Evolutionary conservation across 2,329 filamentous ascomycete genomes (phyloP), one percentile per base, ranked within the genome.

Genomic region (Botrytis elliptica): DNA sequence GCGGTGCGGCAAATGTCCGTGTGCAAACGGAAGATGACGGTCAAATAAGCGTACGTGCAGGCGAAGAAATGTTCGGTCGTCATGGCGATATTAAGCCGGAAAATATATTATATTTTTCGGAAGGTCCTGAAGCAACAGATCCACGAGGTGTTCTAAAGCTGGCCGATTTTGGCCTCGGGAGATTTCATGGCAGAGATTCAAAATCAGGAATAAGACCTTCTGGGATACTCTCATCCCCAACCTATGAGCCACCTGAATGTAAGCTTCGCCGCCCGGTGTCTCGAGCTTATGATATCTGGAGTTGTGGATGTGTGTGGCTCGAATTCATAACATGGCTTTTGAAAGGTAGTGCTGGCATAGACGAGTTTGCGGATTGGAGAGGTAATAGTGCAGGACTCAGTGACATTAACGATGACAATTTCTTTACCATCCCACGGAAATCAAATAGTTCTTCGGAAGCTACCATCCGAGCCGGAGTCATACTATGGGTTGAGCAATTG

Each of bases 211-310:
- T 80, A 7, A 33, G 77, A 20, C 75, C 77, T 1, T 72, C 68
- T 10, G 77, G 40, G 4, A 55, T 76, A 1, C 16, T 9, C 29
- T 68, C 60, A 14, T 77, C 81, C 0, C 80, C 79, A 12, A 83
- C 83, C 0, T 85, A 84, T 40, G 79, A 79, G n/a, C 82, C 83
- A 0, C 84, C 84, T 9, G 84, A 85, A 36, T 79, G 80, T 42
- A 79, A 80, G 8, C 29, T 82, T 0, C 29, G 69, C 0, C 64
- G 67, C 8, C 76, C 75, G 8, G 80, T 84, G 1, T 83, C 80
- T 29, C 80, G 82, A 8, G 75, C 74, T 1, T 82, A 82, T 36
- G 83, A 85, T 63, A 81, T 83, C 0, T 83, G 81, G 78, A 81
- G 79, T 42, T 76, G 84, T 6, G 82, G 82, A 0, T 84, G 82